These are phyloP conservation scores for Phanerodontia chrysosporium DNA, from an alignment of 768 basidiomycete genomes.

Conservation along the genomic window DNA sequence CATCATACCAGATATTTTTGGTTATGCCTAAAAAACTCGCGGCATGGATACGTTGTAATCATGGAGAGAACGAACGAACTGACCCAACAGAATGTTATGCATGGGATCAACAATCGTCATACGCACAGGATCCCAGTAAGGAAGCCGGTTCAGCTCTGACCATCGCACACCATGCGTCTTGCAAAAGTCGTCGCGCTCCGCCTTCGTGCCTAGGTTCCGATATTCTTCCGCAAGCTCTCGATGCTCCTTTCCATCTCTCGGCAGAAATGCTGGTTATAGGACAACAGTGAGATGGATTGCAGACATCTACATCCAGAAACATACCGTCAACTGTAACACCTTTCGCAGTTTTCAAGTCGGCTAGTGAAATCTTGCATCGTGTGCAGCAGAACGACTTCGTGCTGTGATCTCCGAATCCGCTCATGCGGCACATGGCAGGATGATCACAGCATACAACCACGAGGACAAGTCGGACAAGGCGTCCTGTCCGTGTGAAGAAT, in stretches of 20 bases:
- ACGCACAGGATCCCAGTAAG: constrained; percentile 27
- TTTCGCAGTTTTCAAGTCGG: constrained; percentile 7
- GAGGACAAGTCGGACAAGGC: constrained; percentile 15
- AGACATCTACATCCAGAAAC: no score
- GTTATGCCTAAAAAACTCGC: constrained; percentile 8
- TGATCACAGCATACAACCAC: constrained; percentile 32
- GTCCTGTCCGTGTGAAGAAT: constrained; percentile 18
- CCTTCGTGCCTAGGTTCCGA: background rate
- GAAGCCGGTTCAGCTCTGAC: constrained; percentile 19
- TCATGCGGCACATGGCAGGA: constrained; percentile 22
- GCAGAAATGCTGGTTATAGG: constrained; percentile 14
- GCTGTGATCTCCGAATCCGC: constrained; percentile 18
- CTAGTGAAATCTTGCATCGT: constrained; percentile 11
- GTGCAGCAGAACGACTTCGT: constrained; percentile 13
- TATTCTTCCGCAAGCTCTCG: constrained; percentile 7
- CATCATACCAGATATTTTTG: constrained; percentile 12
- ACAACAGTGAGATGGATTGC: no score
- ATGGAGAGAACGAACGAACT: no score
- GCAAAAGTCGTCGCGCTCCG: constrained; percentile 15
- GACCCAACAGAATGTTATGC: constrained; percentile 27
- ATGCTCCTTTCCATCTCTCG: constrained; percentile 8
- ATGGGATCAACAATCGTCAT: constrained; percentile 29
- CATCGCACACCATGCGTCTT: constrained; percentile 13
- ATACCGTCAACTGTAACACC: constrained; percentile 7
- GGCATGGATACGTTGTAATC: no score